Base-by-base conservation (phyloP, 2,329 filamentous ascomycete genomes). In the Sporothrix inflata region DNA sequence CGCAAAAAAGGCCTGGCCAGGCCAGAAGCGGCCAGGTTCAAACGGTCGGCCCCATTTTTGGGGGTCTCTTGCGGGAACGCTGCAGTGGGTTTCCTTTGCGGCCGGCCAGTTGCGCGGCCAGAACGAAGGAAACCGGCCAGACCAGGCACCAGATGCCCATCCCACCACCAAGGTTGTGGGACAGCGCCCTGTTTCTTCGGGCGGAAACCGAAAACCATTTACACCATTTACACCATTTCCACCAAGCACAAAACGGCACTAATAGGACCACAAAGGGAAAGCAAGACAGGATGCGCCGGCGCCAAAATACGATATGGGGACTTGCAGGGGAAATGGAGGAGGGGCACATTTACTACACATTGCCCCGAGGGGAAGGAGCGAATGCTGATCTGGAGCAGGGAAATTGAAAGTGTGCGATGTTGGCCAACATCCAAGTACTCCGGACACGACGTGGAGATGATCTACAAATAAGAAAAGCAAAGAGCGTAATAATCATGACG, bases 151-250 rank as follows among this genome's bases (percentile, higher is more conserved):
- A 38, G 47, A 30, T 47, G 40, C 65, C 40, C 65, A 51, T 71
- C 60, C 69, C 69, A 42, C 69, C 49, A 8, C 69, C 69, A 66
- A 71, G 69, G 69, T 16, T 57, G 60, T 49, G 69, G 69, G 69
- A 71, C 69, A 38, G 51, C 51, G 57, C 57, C 57, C 57, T 63
- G 34, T 63, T 63, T 63, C 34, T 24, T 63, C 57, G 57, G 57
- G 38, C 57, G 38, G 12, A 49, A 55, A 24, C 42, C 8, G 27
- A 55, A 55, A 38, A 42, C 65, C 34, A 38, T 38, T 53, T 24
- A 27, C 42, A 40, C 19, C 3, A 21, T 12, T 40, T n/a, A 34
- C 19, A n/a, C 47, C 47, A n/a, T n/a, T 19, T 8, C 47, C 19
- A 24, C 11, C 24, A 60, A n/a, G 27, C 55, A 60, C 30, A 19